Evolutionary conservation across 805 yeast species (phyloP).

Genomic region (Saccharomycopsis sp.): DNA sequence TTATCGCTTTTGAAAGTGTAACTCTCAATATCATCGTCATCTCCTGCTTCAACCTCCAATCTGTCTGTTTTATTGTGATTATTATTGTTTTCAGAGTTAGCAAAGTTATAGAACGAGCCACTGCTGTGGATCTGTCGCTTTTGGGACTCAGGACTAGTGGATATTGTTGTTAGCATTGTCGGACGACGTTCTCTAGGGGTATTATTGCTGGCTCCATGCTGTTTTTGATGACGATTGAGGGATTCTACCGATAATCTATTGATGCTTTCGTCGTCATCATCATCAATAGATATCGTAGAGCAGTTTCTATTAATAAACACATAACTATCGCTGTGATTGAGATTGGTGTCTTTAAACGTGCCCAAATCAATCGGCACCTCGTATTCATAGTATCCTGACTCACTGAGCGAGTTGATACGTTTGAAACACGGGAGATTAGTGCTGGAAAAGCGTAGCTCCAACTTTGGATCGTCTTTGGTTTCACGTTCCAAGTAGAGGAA

Average conservation of each 20-base stretch:
- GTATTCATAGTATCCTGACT: not conserved
- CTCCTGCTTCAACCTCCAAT: not conserved
- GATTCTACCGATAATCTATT: not conserved
- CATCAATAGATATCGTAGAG: not conserved
- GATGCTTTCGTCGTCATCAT: not conserved
- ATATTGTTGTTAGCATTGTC: not conserved
- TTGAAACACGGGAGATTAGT: slow-evolving; percentile 1
- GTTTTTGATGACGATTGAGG: not conserved
- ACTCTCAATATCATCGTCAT: not conserved
- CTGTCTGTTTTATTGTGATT: not conserved
- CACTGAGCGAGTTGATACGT: not conserved
- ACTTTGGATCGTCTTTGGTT: not conserved
- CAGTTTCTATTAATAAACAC: not conserved
- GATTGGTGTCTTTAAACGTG: not conserved
- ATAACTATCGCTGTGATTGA: not conserved
- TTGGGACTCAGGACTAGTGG: not conserved
- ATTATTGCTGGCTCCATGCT: not conserved
- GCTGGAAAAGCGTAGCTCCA: not conserved
- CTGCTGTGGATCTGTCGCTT: not conserved
- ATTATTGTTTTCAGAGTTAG: not conserved
- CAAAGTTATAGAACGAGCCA: not conserved
- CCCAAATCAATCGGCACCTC: not conserved
- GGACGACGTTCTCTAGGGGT: not conserved
- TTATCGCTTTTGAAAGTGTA: not conserved
- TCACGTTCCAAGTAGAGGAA: not conserved